Evolutionary conservation across 225 moss, liverwort and hornwort genomes (phyloP).

Genomic region (Physcomitrellopsis africana): DNA sequence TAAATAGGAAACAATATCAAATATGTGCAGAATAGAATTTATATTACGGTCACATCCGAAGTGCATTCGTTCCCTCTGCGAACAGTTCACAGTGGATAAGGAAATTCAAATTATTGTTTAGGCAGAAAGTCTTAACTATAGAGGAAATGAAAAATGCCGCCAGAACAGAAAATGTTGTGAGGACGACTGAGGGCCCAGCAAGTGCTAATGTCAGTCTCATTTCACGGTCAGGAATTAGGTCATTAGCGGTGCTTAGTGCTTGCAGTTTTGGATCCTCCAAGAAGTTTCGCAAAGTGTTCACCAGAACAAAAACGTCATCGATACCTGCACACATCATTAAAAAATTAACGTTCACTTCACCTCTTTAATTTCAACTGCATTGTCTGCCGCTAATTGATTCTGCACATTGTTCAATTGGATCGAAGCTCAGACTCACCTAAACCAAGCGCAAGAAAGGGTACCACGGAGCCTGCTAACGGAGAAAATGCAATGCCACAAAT

Average conservation of each 20-base stretch:
- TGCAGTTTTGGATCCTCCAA: slow-evolving; percentile 81
- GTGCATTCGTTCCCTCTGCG: too few species aligned
- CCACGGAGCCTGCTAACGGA: slow-evolving; percentile 90
- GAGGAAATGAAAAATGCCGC: slow-evolving; percentile 97
- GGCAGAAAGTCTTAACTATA: slow-evolving; percentile 48
- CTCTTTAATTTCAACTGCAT: background rate
- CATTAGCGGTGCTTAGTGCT: slow-evolving; percentile 56
- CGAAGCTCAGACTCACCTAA: slow-evolving; percentile 51
- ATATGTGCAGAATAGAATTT: too few species aligned
- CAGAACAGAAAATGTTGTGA: slow-evolving; percentile 91
- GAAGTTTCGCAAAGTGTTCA: slow-evolving; percentile 83
- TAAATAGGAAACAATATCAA: too few species aligned
- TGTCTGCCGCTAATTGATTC: background rate
- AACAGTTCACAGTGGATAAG: too few species aligned
- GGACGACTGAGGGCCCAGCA: slow-evolving; percentile 91
- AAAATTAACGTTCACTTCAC: background rate
- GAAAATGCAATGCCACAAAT: slow-evolving; percentile 80
- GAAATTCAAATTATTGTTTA: background rate
- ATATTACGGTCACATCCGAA: too few species aligned
- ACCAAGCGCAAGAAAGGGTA: slow-evolving; percentile 92
- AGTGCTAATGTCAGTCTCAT: slow-evolving; percentile 91
- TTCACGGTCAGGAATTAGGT: slow-evolving; percentile 76
- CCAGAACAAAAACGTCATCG: slow-evolving; percentile 88
- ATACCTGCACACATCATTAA: slow-evolving; percentile 59
- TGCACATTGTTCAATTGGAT: background rate